Base-by-base conservation (phyloP, 306 rosid species). In the Quercus mongolica region DNA sequence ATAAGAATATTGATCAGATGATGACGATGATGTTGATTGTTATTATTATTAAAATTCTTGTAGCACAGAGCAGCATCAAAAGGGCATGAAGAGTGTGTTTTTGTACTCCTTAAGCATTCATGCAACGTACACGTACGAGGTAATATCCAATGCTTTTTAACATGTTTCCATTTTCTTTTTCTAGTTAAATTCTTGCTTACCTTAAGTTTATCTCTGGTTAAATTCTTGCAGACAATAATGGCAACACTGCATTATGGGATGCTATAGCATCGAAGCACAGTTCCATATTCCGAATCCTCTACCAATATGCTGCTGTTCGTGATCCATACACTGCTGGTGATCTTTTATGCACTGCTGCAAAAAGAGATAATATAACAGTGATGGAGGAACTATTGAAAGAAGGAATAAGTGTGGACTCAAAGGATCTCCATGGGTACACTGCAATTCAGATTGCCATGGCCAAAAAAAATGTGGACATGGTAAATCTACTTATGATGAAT, bases 191-290 rank as follows among this genome's bases (percentile, higher is more conserved):
- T 49, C 61, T 57, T 46, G 49, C 9, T 44, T 1, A 30, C n/a
- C 14, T 14, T 73, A n/a, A 31, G 41, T 20, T 64, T 64, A 76
- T 18, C 64, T 70, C 20, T 20, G 51, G 41, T 78, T 56, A 30
- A 56, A 25, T 51, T 49, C 26, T 82, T 55, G 55, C 93, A 92
- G 97, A 90, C 78, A 82, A 56, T 0, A 83, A 86, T 85, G 94
- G 89, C 4, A 80, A 89, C 92, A 90, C 97, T 20, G 95, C 97
- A 70, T 11, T 92, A 75, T 92, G 97, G 97, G 88, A 90, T 68
- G 91, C 95, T 23, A 86, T 92, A 81, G 83, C 81, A 79, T 86
- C 95, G 57, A 90, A 87, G 76, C 89, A 86, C 78, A 59, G 85
- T 85, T 85, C 90, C 44, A 90, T 90, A 80, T 92, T 90, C 87